Evolutionary conservation across 225 moss, liverwort and hornwort species (phyloP).

Genomic region (Antitrichia curtipendula): DNA sequence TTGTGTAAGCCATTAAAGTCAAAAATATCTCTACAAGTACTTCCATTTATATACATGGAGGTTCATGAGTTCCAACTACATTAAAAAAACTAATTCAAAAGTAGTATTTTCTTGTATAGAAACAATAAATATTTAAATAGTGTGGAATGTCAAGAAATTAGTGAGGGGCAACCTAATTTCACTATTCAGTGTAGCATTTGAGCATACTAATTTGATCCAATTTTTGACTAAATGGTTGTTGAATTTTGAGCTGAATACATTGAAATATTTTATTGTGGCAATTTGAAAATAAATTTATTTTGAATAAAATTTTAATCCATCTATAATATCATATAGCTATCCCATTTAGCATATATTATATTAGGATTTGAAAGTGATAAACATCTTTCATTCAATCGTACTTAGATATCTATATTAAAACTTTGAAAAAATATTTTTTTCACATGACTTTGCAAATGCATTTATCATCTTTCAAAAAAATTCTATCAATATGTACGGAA

Average conservation of each 20-base stretch:
- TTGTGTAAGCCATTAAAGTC: too few relatives aligned
- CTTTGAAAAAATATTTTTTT: not conserved
- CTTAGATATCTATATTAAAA: too few relatives aligned
- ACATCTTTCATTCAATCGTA: not conserved
- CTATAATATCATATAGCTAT: too few relatives aligned
- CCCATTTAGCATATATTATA: not conserved
- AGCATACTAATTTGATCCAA: not conserved
- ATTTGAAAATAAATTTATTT: not conserved
- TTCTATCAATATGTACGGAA: not conserved
- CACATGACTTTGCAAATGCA: not conserved
- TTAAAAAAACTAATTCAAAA: too few relatives aligned
- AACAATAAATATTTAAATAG: too few relatives aligned
- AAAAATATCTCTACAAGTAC: too few relatives aligned
- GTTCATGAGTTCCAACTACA: too few relatives aligned
- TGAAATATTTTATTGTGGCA: not conserved
- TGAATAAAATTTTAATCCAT: not conserved
- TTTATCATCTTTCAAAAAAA: not conserved
- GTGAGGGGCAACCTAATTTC: too few relatives aligned
- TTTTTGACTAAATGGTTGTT: not conserved
- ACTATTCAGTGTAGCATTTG: not conserved
- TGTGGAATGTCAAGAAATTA: too few relatives aligned
- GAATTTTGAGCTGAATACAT: not conserved
- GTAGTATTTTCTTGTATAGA: too few relatives aligned
- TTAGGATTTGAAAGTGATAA: not conserved
- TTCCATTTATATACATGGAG: too few relatives aligned